Evolutionary conservation across 2,329 filamentous ascomycete genomes (phyloP), one percentile per base, ranked within the genome.

Genomic region (Pseudogymnoascus sp.): DNA sequence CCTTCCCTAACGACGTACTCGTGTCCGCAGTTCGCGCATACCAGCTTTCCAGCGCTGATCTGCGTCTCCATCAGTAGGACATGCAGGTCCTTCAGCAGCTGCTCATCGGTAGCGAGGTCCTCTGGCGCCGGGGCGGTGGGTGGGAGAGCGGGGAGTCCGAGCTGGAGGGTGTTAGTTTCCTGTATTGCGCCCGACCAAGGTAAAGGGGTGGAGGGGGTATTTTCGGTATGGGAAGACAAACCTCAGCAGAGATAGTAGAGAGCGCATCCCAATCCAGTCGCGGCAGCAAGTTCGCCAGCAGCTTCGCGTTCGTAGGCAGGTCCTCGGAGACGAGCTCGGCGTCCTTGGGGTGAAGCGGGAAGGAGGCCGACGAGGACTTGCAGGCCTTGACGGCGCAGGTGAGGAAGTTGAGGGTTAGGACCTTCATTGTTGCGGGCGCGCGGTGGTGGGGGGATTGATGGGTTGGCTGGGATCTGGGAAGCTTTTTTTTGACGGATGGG

Each of bases 311-410:
- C 73, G 95, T 77, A 63, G 93, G 90, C 67, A 93, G 80, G 70
- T 96, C 90, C 70, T 90, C 84, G 72, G 92, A 87, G 69, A 93
- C 92, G 23, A 99, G 87, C 75, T 96, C 92, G 62, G 91, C 93
- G 72, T 98, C 92, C 72, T 89, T 89, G 64, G 95, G 93, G 76
- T 98, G 95, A 14, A 99, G 83, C 2, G 95, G 95, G 74, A 96
- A 98, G 23, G 92, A 91, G 62, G 84, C 79, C 5, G 88, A 81
- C 34, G 88, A 87, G 64, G 86, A 84, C 79, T 96, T 96, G 88
- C 95, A 99, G 64, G 90, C 83, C 82, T 97, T 98, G 75, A 96
- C 90, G 67, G 95, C 93, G 81, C 95, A 99, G 72, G 92, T 95
- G 69, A 98, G 81, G 78, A 99, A 99, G 79, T 98, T 98, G 72